phyloP scores from a whole-genome alignment of 805 yeast species.

The Candida palmyrensis region DNA sequence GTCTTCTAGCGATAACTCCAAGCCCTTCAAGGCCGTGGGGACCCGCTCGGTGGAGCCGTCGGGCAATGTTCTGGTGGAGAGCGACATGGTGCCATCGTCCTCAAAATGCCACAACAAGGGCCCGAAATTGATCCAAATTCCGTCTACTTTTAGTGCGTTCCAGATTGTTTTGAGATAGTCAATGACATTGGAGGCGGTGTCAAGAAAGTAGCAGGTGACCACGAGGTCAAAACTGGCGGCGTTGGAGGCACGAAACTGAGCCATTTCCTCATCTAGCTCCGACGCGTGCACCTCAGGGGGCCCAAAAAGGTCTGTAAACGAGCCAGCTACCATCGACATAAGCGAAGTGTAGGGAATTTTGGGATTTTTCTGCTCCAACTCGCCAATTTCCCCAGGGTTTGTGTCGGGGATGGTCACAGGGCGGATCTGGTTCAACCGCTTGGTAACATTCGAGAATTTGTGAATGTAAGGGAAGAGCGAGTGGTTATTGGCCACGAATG shows the following conservation, averaged over 20 bases:
- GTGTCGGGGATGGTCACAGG: conserved; percentile 52
- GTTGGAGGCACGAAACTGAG: conserved; percentile 37
- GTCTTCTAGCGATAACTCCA: conserved; percentile 58
- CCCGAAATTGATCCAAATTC: conserved; percentile 62
- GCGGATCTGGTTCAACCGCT: conserved; percentile 44
- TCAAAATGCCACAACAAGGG: conserved; percentile 73
- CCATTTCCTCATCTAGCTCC: conserved; percentile 32
- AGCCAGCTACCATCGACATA: conserved; percentile 72
- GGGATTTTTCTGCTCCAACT: conserved; percentile 28
- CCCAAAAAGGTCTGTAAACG: conserved; percentile 65
- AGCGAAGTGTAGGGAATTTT: conserved; percentile 40
- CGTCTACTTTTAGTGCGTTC: conserved; percentile 40
- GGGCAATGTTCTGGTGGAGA: conserved; percentile 13
- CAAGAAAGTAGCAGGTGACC: conserved; percentile 57
- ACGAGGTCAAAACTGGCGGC: conserved; percentile 38
- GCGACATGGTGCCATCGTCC: conserved; percentile 31
- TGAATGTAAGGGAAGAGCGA: conserved; percentile 53
- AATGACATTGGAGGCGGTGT: conserved; percentile 55
- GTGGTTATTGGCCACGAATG: conserved; percentile 33
- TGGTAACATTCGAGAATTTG: conserved; percentile 40
- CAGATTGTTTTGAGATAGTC: conserved; percentile 50
- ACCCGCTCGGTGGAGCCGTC: conserved; percentile 19
- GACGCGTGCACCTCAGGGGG: conserved; percentile 36
- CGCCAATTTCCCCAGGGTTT: conserved; percentile 35
- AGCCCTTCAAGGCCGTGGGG: conserved; percentile 42